Percentiles rank a stretch among this genome's conserved stretches.
phyloP scores from a whole-genome alignment of 108 stramenopile genomes.

The Skeletonema menzelii region DNA sequence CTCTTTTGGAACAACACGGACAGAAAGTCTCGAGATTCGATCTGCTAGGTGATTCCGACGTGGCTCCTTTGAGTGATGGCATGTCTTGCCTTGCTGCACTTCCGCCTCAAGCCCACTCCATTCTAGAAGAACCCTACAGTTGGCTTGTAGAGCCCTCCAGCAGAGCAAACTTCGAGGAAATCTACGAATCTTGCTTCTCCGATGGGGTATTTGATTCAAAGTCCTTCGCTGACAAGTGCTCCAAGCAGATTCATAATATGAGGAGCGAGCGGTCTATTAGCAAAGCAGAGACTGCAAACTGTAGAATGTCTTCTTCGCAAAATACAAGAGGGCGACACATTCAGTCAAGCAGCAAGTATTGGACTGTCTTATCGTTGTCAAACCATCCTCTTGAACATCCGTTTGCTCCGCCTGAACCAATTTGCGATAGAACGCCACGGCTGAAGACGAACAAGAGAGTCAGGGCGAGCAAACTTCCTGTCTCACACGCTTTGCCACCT shows the following conservation, averaged over 20 bases:
- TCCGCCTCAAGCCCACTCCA: constrained; percentile 62
- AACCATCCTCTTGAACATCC: constrained; percentile 36
- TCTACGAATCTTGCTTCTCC: constrained; percentile 60
- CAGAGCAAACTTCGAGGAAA: constrained; percentile 54
- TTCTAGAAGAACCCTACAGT: constrained; percentile 74
- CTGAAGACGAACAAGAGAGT: constrained; percentile 12
- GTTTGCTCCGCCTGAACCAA: constrained; percentile 69
- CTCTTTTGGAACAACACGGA: constrained; percentile 23
- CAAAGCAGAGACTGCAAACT: not conserved
- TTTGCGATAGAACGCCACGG: constrained; percentile 18
- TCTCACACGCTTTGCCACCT: not conserved
- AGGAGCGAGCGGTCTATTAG: not conserved
- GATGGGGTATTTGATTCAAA: constrained; percentile 68
- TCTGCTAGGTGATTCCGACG: constrained; percentile 25
- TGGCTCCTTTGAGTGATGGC: constrained; percentile 61
- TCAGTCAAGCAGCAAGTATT: constrained; percentile 51
- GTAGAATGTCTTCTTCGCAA: not conserved
- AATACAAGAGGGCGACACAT: constrained; percentile 37
- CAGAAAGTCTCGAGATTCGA: constrained; percentile 20
- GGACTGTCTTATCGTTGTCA: constrained; percentile 62
- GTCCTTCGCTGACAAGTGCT: constrained; percentile 53
- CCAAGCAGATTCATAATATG: constrained; percentile 13
- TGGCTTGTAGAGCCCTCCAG: constrained; percentile 35
- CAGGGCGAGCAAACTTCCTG: constrained; percentile 20
- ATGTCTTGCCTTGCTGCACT: constrained; percentile 77